A percentile compares a stretch with the other conserved stretches of the same genome.
Conservation (phyloP, 805 yeast genomes). For the Candida glaebosa region DNA sequence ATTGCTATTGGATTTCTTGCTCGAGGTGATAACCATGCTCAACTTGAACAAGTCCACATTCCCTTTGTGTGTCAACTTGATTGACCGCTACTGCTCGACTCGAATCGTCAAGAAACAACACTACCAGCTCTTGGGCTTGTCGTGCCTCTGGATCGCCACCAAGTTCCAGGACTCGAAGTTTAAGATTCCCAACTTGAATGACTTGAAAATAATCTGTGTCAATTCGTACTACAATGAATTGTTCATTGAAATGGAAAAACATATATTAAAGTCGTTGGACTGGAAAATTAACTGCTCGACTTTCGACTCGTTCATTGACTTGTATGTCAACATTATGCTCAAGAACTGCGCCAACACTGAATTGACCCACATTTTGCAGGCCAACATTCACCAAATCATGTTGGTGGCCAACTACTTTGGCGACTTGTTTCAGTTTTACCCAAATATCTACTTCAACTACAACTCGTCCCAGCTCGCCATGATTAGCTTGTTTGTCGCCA, state of each 20-base stretch:
- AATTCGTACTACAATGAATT: conserved; percentile 52
- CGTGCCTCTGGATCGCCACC: conserved; percentile 43
- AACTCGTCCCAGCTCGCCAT: conserved; percentile 52
- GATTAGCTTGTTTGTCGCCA: conserved; percentile 30
- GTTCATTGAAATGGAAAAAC: conserved; percentile 67
- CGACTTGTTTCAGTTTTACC: conserved; percentile 63
- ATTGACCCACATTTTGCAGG: conserved; percentile 26
- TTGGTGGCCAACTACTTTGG: conserved; percentile 59
- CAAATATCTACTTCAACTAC: conserved; percentile 53
- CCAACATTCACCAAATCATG: conserved; percentile 43
- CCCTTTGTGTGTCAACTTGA: conserved; percentile 42
- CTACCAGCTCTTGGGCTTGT: conserved; percentile 42
- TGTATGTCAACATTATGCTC: conserved; percentile 45
- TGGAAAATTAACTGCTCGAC: conserved; percentile 66
- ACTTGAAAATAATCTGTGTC: conserved; percentile 54
- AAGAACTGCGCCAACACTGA: conserved; percentile 21
- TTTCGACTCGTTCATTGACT: conserved; percentile 60
- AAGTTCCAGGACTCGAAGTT: conserved; percentile 52
- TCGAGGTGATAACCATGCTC: conserved; percentile 43
- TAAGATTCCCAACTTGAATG: conserved; percentile 53
- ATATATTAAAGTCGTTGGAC: conserved; percentile 56
- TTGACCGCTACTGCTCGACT: conserved; percentile 43
- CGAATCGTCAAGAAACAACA: conserved; percentile 44
- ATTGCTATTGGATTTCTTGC: conserved; percentile 37
- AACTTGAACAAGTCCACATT: conserved; percentile 38